Evolutionary conservation across 2,329 filamentous ascomycete species (phyloP), one percentile per base, ranked within the genome.

Genomic region (Penicillium glabrum): DNA sequence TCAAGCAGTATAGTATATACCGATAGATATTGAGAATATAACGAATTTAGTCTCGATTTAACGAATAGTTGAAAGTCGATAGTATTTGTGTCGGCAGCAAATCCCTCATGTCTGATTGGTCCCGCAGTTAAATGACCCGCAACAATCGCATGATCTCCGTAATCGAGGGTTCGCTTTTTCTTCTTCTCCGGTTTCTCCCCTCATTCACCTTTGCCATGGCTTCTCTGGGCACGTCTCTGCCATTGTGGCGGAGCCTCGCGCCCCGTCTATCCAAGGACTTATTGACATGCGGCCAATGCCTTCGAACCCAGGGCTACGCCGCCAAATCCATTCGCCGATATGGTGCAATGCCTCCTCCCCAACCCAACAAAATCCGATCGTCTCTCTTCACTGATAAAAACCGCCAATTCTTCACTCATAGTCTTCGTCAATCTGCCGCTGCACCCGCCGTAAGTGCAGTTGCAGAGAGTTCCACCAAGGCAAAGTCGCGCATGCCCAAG

Each of bases 401-500:
- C n/a, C 66, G 61, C n/a, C 64, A 66, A 45, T 67, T 69, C 37
- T 69, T 74, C 57, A 59, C 68, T 4, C 66, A 65, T 2, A 61
- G 55, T 16, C 29, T 72, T 19, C 67, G 61, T 33, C 61, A 57
- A 33, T 67, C 61, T 1, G 57, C 60, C 8, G 65, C 68, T 3
- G 58, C 61, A 13, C 65, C 67, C 1, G 56, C 67, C 2, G 52
- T 64, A 5, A 62, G 56, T 46, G 58, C 66, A 6, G 53, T 66
- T 2, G 65, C 65, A 45, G 60, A 69, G 31, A 65, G 57, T 14
- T 60, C 64, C 16, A 54, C 67, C 8, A 67, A 71, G 47, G 56
- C 64, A 9, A 74, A 72, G 56, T 73, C 75, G 7, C 68, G 71
- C 61, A 85, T 83, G 66, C 83, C 84, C 19, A 75, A 89, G 66